Evolutionary conservation across 352 stramenopile species (phyloP).

Genomic region (Globisporangium nagaii): DNA sequence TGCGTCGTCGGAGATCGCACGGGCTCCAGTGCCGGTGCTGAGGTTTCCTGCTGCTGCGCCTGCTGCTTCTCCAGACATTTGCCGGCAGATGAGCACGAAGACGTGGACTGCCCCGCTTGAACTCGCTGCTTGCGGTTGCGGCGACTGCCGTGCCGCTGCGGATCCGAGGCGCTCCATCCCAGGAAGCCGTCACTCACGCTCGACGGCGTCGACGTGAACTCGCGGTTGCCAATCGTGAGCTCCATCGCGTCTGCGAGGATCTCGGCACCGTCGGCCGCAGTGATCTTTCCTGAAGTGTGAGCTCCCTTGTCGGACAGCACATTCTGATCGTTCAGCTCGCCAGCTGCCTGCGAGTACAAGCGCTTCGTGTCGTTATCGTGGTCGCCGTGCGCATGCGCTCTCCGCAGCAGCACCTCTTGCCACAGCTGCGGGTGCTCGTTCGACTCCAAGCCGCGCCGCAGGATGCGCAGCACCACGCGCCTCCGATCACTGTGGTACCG

Average conservation of each 20-base stretch:
- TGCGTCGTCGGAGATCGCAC: background rate
- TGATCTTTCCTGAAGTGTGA: background rate
- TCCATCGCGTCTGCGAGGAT: constrained; percentile 3
- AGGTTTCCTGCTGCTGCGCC: background rate
- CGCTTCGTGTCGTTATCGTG: background rate
- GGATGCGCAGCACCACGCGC: constrained; percentile 15
- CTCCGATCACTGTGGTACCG: constrained; percentile 15
- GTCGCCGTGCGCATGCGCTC: background rate
- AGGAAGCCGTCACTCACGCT: background rate
- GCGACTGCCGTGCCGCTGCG: background rate
- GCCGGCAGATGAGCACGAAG: constrained; percentile 1
- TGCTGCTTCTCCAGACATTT: background rate
- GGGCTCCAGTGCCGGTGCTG: background rate
- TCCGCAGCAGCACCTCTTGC: constrained; percentile 3
- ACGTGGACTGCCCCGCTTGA: background rate
- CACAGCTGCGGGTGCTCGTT: constrained; percentile 19
- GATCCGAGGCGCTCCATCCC: background rate
- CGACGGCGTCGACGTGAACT: background rate
- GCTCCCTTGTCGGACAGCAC: background rate
- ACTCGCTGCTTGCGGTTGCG: background rate
- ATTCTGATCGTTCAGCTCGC: background rate
- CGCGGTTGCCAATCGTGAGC: background rate
- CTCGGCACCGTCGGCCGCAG: background rate
- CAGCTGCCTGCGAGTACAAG: background rate
- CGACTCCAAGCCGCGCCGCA: constrained; percentile 12